These are phyloP conservation scores for Amanita phalloides DNA, from an alignment of 768 basidiomycete species.

Conservation along the genomic window DNA sequence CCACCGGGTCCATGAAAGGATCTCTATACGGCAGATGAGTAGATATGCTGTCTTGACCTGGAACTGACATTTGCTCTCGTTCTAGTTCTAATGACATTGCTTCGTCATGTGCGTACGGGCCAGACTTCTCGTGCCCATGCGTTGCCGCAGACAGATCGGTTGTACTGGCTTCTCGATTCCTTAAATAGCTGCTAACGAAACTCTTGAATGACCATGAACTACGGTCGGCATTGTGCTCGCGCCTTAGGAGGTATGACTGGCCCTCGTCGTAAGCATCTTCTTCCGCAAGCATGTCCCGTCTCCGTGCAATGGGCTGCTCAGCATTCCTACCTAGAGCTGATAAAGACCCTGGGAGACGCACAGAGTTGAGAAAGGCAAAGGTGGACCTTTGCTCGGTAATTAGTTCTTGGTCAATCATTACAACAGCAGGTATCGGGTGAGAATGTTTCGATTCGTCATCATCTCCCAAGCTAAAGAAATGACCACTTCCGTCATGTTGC, in stretches of 20 bases:
- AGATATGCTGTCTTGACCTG: background rate
- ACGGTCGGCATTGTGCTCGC: slow-evolving; percentile 30
- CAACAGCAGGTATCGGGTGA: slow-evolving; percentile 24
- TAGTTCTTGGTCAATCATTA: slow-evolving; percentile 10
- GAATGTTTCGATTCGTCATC: slow-evolving; percentile 23
- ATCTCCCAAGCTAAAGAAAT: slow-evolving; percentile 1
- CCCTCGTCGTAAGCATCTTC: slow-evolving; percentile 54
- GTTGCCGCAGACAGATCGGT: slow-evolving; percentile 16
- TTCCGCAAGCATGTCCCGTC: slow-evolving; percentile 70
- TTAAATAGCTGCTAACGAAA: slow-evolving; percentile 26
- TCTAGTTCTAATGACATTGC: slow-evolving; percentile 13
- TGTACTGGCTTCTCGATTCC: slow-evolving; percentile 30
- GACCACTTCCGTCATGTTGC: slow-evolving; percentile 6
- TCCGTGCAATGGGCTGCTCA: slow-evolving; percentile 14
- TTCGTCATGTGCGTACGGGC: slow-evolving; percentile 38
- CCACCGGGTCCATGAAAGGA: background rate
- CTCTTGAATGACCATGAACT: slow-evolving; percentile 46
- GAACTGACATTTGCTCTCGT: background rate
- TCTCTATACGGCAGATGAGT: background rate
- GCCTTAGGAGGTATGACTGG: slow-evolving; percentile 23
- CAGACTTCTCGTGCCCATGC: slow-evolving; percentile 34
- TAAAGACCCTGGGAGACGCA: background rate
- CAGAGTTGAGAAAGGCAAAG: background rate
- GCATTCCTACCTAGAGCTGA: background rate
- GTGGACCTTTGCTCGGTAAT: slow-evolving; percentile 9